phyloP scores from a whole-genome alignment of 2,329 filamentous ascomycete species.

The Paracamarosporium sp. region DNA sequence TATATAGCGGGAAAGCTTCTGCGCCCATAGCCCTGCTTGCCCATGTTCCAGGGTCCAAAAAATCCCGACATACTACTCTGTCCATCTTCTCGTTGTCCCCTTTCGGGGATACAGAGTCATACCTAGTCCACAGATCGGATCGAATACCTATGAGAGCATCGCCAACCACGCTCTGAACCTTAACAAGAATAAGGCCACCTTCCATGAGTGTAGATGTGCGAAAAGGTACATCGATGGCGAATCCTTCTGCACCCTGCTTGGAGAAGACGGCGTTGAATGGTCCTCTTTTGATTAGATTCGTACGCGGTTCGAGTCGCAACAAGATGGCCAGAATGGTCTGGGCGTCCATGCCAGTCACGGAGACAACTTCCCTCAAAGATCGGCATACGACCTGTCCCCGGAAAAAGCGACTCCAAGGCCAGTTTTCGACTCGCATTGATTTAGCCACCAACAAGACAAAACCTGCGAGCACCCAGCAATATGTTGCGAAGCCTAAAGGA shows the following conservation, averaged over 20 bases:
- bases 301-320: neutral
- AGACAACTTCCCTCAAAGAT: neutral
- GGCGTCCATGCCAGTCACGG: neutral
- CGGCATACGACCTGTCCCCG: conserved; percentile 1
- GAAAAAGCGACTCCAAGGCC: conserved; percentile 7
- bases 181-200: neutral
- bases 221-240: conserved; percentile 4
- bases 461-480: conserved; percentile 4
- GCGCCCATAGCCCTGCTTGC: neutral
- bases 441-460: conserved; percentile 6
- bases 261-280: conserved; percentile 1
- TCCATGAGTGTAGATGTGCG: neutral
- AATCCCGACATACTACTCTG: neutral
- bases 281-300: conserved; percentile 1
- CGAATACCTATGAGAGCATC: neutral
- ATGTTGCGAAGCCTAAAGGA: conserved; percentile 2
- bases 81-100: neutral
- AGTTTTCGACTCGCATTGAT: conserved; percentile 2
- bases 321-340: conserved; percentile 1
- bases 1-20: neutral
- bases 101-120: neutral
- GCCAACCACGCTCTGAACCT: conserved; percentile 1
- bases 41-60: conserved; percentile 1
- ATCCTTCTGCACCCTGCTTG: neutral
- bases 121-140: neutral